A percentile compares a stretch with the other conserved stretches of the same genome.
Conservation (phyloP, 2,329 filamentous ascomycete species). For the Arachnopeziza araneosa region DNA sequence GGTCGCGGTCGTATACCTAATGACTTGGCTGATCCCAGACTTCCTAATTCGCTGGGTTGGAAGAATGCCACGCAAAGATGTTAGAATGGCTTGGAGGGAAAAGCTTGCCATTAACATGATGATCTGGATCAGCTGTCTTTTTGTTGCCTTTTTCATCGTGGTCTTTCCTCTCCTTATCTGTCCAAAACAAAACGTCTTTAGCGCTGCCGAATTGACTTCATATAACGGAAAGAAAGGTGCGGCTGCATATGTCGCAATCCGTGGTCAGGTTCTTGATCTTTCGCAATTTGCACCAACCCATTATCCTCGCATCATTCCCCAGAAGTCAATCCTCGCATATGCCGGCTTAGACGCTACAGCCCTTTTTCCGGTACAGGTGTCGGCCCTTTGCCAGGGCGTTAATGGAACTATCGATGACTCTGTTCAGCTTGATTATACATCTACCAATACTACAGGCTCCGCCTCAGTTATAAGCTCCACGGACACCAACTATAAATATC, state of each 20-base stretch:
- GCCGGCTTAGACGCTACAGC: constrained; percentile 81
- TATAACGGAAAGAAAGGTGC: constrained; percentile 65
- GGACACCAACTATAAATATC: constrained; percentile 74
- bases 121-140: constrained; percentile 81
- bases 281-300: constrained; percentile 67
- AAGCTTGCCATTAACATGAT: constrained; percentile 97
- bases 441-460: constrained; percentile 66
- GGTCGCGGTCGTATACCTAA: constrained; percentile 73
- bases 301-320: constrained; percentile 60
- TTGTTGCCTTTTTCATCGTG: constrained; percentile 84
- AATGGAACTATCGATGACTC: constrained; percentile 58
- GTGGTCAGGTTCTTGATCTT: constrained; percentile 85
- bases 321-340: constrained; percentile 67
- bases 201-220: constrained; percentile 64
- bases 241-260: constrained; percentile 70
- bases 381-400: constrained; percentile 77
- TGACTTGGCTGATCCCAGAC: constrained; percentile 88
- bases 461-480: constrained; percentile 57
- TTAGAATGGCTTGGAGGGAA: constrained; percentile 90
- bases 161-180: constrained; percentile 84
- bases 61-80: constrained; percentile 85
- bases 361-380: constrained; percentile 92
- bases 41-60: constrained; percentile 72
- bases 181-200: constrained; percentile 85
- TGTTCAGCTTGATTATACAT: constrained; percentile 81